Base-by-base conservation (phyloP, 148 eudicot genomes). In the Silene uniflora region DNA sequence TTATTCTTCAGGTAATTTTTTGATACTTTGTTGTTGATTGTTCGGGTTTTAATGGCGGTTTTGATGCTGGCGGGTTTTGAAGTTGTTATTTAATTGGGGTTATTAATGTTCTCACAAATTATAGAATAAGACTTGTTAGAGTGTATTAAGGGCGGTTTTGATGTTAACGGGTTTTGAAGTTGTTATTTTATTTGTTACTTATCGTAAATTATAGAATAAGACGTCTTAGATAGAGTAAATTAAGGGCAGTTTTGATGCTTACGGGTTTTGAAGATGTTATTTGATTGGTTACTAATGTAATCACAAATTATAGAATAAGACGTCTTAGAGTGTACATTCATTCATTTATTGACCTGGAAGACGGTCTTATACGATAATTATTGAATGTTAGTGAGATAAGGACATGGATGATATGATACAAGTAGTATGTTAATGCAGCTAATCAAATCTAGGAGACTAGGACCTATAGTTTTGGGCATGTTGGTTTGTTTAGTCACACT, bases 1-100 rank as follows among this genome's bases (percentile, higher is more conserved):
- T 1, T 68, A 60, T 65, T 83, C 87, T 73, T 78, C 90, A 77
- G 92, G 90, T 93, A 76, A 77, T 59, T 44, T 18, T 0, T 39
- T 58, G 8, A 0, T 39, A 6, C 1, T 39, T 39, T 39, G 9
- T 11, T 16, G 24, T 17, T 14, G 10, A 10, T 16, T 35, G 44
- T 69, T 7, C 1, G n/a, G 2, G 10, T 19, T 0, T n/a, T 60
- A 42, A 67, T 21, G 23, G 78, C 46, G 24, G 25, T 60, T 62
- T 58, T 27, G 44, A 19, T 62, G 71, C 22, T 21, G 32, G 23
- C 58, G 59, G 14, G 58, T 52, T 55, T 58, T 14, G 12, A 13
- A 29, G 56, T 47, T 32, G 21, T 19, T 46, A 72, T 17, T 75
- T 49, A 49, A 14, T 10, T 49, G 2, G 54, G 14, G 54, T 49